phyloP scores from a whole-genome alignment of 2,329 filamentous ascomycete genomes.

The Grosmannia serpens region DNA sequence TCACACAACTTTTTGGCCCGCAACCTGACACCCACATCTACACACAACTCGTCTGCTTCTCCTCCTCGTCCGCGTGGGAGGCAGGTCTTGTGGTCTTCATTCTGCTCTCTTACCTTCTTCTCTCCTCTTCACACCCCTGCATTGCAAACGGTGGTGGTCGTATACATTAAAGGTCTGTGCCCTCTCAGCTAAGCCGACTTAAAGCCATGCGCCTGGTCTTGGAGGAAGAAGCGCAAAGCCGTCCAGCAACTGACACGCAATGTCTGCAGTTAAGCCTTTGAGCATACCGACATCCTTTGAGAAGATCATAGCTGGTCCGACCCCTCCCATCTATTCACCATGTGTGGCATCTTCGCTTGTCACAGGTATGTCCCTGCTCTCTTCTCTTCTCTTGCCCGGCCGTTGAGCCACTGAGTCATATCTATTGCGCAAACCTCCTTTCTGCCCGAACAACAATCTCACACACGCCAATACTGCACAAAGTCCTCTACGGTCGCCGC shows the following conservation, averaged over 20 bases:
- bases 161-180: background rate
- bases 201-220: background rate
- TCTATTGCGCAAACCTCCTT: conserved; percentile 14
- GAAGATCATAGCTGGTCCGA: background rate
- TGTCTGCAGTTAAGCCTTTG: background rate
- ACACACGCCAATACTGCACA: background rate
- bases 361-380: conserved; percentile 55
- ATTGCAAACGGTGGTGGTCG: background rate
- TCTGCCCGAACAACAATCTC: conserved; percentile 14
- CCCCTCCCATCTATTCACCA: conserved; percentile 24
- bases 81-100: background rate
- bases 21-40: background rate
- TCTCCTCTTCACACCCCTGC: background rate
- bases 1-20: background rate
- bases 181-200: background rate
- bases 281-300: background rate
- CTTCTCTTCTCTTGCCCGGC: conserved; percentile 14
- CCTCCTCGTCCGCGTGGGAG: background rate
- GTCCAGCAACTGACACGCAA: background rate
- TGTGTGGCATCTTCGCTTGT: conserved; percentile 97
- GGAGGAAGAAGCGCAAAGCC: background rate
- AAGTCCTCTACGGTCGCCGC: background rate
- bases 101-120: background rate
- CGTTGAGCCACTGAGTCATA: conserved; percentile 20
- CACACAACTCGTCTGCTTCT: background rate